These are phyloP conservation scores for Chytriomyces sp. DNA, from an alignment of 192 early-diverging fungal genomes.

Conservation along the genomic window DNA sequence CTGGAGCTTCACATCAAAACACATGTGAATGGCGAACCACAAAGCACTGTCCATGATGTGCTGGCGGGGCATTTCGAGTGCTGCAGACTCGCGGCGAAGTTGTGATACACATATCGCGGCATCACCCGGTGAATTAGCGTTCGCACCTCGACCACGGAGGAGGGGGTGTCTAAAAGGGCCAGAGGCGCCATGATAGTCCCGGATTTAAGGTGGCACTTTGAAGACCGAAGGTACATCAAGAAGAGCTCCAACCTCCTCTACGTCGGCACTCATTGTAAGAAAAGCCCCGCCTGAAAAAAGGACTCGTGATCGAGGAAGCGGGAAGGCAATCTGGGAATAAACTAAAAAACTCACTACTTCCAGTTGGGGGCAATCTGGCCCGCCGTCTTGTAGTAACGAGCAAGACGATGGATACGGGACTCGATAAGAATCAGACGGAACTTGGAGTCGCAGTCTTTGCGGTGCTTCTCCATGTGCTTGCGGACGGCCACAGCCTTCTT, in stretches of 20 bases:
- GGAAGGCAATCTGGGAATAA: slow-evolving; percentile 39
- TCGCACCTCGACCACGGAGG: too few relatives aligned
- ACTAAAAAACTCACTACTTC: slow-evolving; percentile 84
- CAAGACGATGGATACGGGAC: slow-evolving; percentile 97
- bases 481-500: slow-evolving; percentile 99
- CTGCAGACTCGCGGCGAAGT: slow-evolving; percentile 4
- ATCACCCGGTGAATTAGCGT: too few relatives aligned
- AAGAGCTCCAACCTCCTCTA: slow-evolving; percentile 23
- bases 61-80: background rate
- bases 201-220: background rate
- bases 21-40: slow-evolving; percentile 38
- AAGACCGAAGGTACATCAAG: background rate
- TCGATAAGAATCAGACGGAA: slow-evolving; percentile 98
- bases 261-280: too few relatives aligned
- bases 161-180: too few relatives aligned
- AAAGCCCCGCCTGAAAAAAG: too few relatives aligned
- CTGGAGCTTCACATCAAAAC: too few relatives aligned
- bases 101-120: too few relatives aligned
- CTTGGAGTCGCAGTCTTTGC: slow-evolving; percentile 98
- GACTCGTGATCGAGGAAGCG: too few relatives aligned
- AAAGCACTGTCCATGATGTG: slow-evolving; percentile 22
- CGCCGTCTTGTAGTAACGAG: slow-evolving; percentile 97
- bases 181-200: too few relatives aligned
- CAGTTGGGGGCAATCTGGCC: slow-evolving; percentile 96
- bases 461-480: slow-evolving; percentile 98